phyloP scores from a whole-genome alignment of 2,329 filamentous ascomycete species.

The Cytospora leucostoma region DNA sequence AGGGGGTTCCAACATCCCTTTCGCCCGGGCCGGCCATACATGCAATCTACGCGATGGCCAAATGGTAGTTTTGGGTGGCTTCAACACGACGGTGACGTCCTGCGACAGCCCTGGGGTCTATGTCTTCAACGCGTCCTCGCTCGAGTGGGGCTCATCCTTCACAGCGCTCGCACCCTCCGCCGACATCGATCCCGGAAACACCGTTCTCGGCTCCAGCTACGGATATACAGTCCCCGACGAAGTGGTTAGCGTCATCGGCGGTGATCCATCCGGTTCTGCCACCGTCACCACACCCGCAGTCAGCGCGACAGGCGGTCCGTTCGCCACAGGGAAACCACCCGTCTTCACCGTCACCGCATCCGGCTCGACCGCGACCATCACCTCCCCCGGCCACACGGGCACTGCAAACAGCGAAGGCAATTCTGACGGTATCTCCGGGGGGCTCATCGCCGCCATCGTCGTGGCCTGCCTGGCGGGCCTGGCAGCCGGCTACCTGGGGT shows the following conservation, averaged over 20 bases:
- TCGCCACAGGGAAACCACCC: conserved; percentile 68
- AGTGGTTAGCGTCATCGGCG: conserved; percentile 53
- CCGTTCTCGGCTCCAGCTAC: conserved; percentile 57
- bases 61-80: conserved; percentile 71
- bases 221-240: conserved; percentile 66
- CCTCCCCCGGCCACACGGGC: conserved; percentile 41
- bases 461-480: conserved; percentile 67
- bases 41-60: conserved; percentile 71
- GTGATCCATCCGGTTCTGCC: conserved; percentile 44
- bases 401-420: conserved; percentile 33
- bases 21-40: conserved; percentile 66
- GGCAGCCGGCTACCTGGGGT: conserved; percentile 65
- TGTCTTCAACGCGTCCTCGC: conserved; percentile 68
- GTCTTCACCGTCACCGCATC: conserved; percentile 66
- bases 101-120: conserved; percentile 73
- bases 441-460: conserved; percentile 51
- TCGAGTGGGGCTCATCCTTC: conserved; percentile 66
- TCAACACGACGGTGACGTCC: conserved; percentile 58
- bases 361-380: conserved; percentile 50
- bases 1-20: conserved; percentile 54
- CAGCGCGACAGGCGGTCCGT: conserved; percentile 65
- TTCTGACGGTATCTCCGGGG: conserved; percentile 36
- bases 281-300: conserved; percentile 66
- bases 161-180: conserved; percentile 54
- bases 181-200: conserved; percentile 51